A percentile compares a stretch with the other conserved stretches of the same genome.
Evolutionary conservation across 2,329 filamentous ascomycete species (phyloP).

Genomic region (Penicillium sp.): DNA sequence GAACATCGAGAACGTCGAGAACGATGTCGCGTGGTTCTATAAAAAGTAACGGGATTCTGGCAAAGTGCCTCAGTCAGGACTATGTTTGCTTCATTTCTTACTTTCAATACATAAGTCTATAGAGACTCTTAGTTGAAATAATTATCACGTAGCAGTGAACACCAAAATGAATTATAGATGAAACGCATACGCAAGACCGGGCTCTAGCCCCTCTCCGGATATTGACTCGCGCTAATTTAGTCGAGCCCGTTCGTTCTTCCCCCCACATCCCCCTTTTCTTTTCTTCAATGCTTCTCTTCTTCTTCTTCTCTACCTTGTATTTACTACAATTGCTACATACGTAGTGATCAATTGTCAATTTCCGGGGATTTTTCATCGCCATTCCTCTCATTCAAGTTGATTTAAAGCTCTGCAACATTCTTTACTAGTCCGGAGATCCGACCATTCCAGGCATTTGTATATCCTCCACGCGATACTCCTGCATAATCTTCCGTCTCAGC

Average conservation of each 20-base stretch:
- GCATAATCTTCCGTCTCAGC: not conserved
- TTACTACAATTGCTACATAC: not conserved
- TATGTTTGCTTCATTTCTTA: no score
- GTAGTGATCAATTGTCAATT: slow-evolving; percentile 4
- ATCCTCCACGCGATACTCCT: not conserved
- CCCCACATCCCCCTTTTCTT: slow-evolving; percentile 7
- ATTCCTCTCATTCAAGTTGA: slow-evolving; percentile 1
- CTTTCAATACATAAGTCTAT: no score
- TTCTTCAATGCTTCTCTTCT: slow-evolving; percentile 11
- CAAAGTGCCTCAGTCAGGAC: not conserved
- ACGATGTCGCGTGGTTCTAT: not conserved
- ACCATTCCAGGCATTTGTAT: not conserved
- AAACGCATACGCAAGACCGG: not conserved
- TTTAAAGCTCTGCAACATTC: slow-evolving; percentile 1
- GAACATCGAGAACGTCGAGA: not conserved
- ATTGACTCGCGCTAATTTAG: slow-evolving; percentile 6
- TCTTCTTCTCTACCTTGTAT: not conserved
- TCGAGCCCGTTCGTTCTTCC: not conserved
- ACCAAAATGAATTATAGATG: not conserved
- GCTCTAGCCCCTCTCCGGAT: slow-evolving; percentile 1
- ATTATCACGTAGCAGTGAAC: no score
- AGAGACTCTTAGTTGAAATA: no score
- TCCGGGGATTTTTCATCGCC: not conserved
- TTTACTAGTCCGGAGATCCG: not conserved
- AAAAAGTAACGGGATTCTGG: not conserved